Evolutionary conservation across 768 basidiomycete genomes (phyloP), one percentile per base, ranked within the genome.

Genomic region (Xanthoconium stramineum): DNA sequence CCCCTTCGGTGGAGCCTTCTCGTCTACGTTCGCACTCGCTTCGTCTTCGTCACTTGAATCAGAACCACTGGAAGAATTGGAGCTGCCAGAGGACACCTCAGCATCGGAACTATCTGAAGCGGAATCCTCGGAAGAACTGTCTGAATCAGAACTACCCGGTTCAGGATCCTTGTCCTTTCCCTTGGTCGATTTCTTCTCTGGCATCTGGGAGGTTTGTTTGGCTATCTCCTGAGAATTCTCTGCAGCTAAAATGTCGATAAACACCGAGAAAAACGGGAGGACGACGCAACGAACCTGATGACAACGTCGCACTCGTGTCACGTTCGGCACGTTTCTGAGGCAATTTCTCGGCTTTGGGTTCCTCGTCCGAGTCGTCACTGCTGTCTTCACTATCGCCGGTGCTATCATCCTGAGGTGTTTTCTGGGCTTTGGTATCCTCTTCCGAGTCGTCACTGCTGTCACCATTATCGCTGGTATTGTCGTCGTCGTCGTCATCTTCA

Each of bases 261-360:
- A 53, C 14, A 55, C 29, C 28, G 38, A 44, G 37, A 43, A 39
- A 6, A 19, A 5, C n/a, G 24, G 7, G 35, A 19, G 11, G 38
- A 32, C 38, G 30, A 19, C 5, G 7, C n/a, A 47, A 7, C 62
- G 17, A 53, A 69, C 69, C 66, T 57, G 75, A 76, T 24, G 75
- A 72, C 46, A 78, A 61, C 9, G 77, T 80, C 28, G 50, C 67
- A 58, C 77, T 79, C 3, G 76, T 74, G 47, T 74, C 76, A 47
- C 74, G 72, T 20, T 68, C 65, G 5, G 19, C 45, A 15, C 38
- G 28, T 43, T 61, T 65, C 20, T 11, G 33, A 12, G 57, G 58
- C 20, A 17, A 20, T 46, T 51, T 39, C 40, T 56, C 56, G 49
- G 30, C 32, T 29, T n/a, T 30, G 13, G 35, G 24, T 14, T 7